phyloP scores from a whole-genome alignment of 345 rosid species.

The Hibiscus mutabilis region DNA sequence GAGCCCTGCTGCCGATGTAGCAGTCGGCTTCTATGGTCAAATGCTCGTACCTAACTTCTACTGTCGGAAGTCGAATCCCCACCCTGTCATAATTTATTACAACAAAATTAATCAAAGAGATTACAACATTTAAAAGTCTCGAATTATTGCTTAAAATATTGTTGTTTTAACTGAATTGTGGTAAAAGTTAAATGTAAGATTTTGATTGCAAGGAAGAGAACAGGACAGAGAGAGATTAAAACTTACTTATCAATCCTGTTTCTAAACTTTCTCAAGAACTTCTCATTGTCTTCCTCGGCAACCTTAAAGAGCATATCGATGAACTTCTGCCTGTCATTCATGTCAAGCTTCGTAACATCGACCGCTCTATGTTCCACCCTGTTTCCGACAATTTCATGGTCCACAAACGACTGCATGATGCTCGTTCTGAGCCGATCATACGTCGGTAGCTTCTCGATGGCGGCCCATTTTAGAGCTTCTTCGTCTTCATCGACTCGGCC shows the following conservation, averaged over 20 bases:
- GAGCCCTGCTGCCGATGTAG: slow-evolving; percentile 71
- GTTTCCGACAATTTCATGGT: slow-evolving; percentile 30
- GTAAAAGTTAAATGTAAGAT: too few relatives aligned
- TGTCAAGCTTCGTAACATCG: slow-evolving; percentile 66
- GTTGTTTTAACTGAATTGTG: too few relatives aligned
- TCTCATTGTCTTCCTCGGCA: slow-evolving; percentile 84
- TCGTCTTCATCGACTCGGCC: slow-evolving; percentile 57
- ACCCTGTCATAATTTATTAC: slow-evolving; percentile 35
- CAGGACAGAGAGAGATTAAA: too few relatives aligned
- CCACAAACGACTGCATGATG: slow-evolving; percentile 44
- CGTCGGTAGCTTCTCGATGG: slow-evolving; percentile 84
- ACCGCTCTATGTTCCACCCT: slow-evolving; percentile 36
- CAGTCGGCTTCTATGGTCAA: slow-evolving; percentile 68
- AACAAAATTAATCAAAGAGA: neutral
- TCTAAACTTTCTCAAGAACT: slow-evolving; percentile 63
- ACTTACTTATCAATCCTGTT: slow-evolving; percentile 67
- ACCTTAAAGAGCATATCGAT: slow-evolving; percentile 65
- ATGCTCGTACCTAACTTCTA: slow-evolving; percentile 67
- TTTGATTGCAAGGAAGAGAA: too few relatives aligned
- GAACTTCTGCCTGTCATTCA: slow-evolving; percentile 57
- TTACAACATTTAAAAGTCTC: neutral
- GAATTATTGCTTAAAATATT: too few relatives aligned
- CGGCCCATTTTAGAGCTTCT: slow-evolving; percentile 95
- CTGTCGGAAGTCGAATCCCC: slow-evolving; percentile 70
- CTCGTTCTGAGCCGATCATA: slow-evolving; percentile 71